Evolutionary conservation across 306 rosid species (phyloP).

Genomic region (Crotalaria pallida): DNA sequence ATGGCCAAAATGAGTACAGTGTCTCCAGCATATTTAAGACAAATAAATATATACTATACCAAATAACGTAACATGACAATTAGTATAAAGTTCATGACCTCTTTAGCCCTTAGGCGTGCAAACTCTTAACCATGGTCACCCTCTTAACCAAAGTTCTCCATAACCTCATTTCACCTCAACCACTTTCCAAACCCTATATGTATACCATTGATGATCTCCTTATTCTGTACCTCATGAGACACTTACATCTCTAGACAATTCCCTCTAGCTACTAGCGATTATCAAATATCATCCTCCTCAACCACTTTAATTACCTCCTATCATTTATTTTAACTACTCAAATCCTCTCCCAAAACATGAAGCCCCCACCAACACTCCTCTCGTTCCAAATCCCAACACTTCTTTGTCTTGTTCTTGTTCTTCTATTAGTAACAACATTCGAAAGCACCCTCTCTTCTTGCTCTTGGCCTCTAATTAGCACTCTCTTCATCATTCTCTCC

Average conservation of each 20-base stretch:
- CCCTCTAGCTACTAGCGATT: neutral
- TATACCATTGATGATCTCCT: slow-evolving; percentile 26
- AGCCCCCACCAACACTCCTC: slow-evolving; percentile 21
- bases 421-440: neutral
- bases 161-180: neutral
- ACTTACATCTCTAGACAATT: slow-evolving; percentile 29
- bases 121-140: slow-evolving; percentile 31
- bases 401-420: slow-evolving; percentile 12
- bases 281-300: neutral
- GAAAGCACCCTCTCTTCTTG: slow-evolving; percentile 6
- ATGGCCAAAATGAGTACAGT: no score
- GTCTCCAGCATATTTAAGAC: no score
- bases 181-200: slow-evolving; percentile 35
- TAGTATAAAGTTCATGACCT: neutral
- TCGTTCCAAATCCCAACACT: slow-evolving; percentile 1
- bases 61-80: neutral
- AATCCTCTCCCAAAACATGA: slow-evolving; percentile 23
- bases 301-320: neutral
- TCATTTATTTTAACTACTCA: neutral
- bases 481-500: slow-evolving; percentile 25
- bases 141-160: slow-evolving; percentile 12
- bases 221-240: slow-evolving; percentile 30
- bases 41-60: no score
- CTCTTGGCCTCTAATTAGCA: neutral
- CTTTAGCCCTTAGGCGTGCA: neutral